Conservation (phyloP, 768 basidiomycete species). For the Psilocybe subaeruginosa region DNA sequence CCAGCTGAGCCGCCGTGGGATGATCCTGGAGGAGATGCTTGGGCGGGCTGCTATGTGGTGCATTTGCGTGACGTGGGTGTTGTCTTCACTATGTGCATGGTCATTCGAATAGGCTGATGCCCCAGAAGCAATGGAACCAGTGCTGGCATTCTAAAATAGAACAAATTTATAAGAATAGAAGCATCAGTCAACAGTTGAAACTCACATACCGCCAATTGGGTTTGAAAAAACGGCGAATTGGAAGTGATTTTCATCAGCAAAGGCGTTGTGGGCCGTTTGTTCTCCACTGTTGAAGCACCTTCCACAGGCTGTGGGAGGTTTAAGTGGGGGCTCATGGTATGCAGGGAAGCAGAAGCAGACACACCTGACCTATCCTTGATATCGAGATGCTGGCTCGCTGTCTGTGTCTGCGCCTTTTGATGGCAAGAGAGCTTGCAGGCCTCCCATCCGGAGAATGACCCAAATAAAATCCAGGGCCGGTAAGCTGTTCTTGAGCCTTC, state of each 20-base stretch:
- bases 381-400: constrained; percentile 59
- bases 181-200: not conserved
- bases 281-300: constrained; percentile 20
- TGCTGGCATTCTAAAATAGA: constrained; percentile 41
- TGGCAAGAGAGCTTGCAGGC: too few relatives aligned
- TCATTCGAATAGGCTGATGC: constrained; percentile 37
- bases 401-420: constrained; percentile 16
- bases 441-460: too few relatives aligned
- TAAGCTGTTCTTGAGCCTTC: too few relatives aligned
- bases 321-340: constrained; percentile 7
- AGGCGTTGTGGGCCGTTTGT: constrained; percentile 30
- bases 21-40: constrained; percentile 44
- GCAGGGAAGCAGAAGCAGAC: constrained; percentile 1
- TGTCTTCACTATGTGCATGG: constrained; percentile 41
- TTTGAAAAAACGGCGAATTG: constrained; percentile 52
- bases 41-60: constrained; percentile 47
- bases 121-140: constrained; percentile 46
- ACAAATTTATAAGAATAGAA: not conserved
- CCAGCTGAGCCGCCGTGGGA: constrained; percentile 50
- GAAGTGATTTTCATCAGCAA: constrained; percentile 42
- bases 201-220: constrained; percentile 41
- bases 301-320: constrained; percentile 20
- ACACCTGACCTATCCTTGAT: constrained; percentile 63
- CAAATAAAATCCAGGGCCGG: too few relatives aligned
- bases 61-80: constrained; percentile 49